Conservation (phyloP, 345 rosid species). For the Linum tenue region DNA sequence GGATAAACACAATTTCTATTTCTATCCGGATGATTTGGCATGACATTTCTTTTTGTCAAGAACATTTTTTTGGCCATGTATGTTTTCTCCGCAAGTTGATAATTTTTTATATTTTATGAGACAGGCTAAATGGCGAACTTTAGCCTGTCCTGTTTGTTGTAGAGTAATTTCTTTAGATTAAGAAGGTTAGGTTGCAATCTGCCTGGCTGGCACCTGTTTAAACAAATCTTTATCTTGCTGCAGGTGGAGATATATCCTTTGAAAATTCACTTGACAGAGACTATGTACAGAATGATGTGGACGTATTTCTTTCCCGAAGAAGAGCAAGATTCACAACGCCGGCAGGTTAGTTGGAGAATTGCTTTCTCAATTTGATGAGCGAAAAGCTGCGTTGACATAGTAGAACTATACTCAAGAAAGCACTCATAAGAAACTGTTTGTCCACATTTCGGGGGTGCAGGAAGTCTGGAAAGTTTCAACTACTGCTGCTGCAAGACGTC, state of each 20-base stretch:
- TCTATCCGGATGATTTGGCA: too few species aligned
- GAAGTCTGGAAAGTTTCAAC: constrained; percentile 95
- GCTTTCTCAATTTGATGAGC: constrained; percentile 3
- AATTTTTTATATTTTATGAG: not conserved
- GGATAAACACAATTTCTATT: too few species aligned
- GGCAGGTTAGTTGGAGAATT: constrained; percentile 50
- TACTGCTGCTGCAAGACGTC: constrained; percentile 71
- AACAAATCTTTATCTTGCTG: constrained; percentile 9
- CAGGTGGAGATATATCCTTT: constrained; percentile 97
- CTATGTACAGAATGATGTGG: constrained; percentile 99
- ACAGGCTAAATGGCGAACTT: not conserved
- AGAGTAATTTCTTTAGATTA: not conserved
- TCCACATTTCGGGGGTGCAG: constrained; percentile 34
- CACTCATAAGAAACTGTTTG: too few species aligned
- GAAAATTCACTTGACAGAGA: constrained; percentile 89
- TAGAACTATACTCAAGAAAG: too few species aligned
- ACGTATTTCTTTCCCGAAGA: constrained; percentile 91
- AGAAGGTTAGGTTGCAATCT: not conserved
- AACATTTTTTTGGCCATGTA: too few species aligned
- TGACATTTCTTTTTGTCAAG: too few species aligned
- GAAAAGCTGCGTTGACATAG: not conserved
- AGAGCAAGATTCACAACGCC: constrained; percentile 93
- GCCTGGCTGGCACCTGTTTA: not conserved
- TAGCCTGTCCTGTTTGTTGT: not conserved
- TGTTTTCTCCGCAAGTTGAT: not conserved